Evolutionary conservation across 257 asterid species (phyloP), one percentile per base, ranked within the genome.

Genomic region (Solanum pennellii): DNA sequence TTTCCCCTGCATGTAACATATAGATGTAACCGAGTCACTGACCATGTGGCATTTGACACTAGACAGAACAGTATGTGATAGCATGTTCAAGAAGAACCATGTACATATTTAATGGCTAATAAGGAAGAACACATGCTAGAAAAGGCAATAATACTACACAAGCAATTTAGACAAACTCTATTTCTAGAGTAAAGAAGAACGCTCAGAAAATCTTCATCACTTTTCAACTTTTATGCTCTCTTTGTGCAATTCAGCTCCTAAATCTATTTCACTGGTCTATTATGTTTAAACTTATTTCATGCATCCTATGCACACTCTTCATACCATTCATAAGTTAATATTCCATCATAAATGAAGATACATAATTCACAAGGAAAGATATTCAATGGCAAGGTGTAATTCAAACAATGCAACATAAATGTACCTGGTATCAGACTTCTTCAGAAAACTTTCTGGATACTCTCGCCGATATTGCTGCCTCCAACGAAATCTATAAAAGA

Each of bases 391-490:
- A 71, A 39, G 72, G 35, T 25, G 56, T 13, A 86, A 76, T 14
- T 20, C 29, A 52, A 79, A 11, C 7, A 84, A 15, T 80, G 68
- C 66, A n/a, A 87, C 74, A 82, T 15, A 56, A 69, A 18, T 37
- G 6, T 88, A 96, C 99, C 99, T 95, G 73, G 95, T 87, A 84
- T 96, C 98, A 83, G 98, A 91, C 83, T 95, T 96, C 86, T 94
- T 93, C 92, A 97, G 91, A 91, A 96, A 94, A 82, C 92, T 87
- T 74, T 94, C 99, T 2, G 99, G 99, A 88, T 94, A 96, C 85
- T 96, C 97, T 82, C 95, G 91, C 18, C 94, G 93, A 91, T 90
- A 96, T 85, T 94, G 98, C 52, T 97, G 99, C 79, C 91, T 89
- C 98, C 99, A 97, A 71, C 99, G 96, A 87, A 92, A 95, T 91